Conservation (phyloP, 345 rosid species). For the Gossypium bickii region DNA sequence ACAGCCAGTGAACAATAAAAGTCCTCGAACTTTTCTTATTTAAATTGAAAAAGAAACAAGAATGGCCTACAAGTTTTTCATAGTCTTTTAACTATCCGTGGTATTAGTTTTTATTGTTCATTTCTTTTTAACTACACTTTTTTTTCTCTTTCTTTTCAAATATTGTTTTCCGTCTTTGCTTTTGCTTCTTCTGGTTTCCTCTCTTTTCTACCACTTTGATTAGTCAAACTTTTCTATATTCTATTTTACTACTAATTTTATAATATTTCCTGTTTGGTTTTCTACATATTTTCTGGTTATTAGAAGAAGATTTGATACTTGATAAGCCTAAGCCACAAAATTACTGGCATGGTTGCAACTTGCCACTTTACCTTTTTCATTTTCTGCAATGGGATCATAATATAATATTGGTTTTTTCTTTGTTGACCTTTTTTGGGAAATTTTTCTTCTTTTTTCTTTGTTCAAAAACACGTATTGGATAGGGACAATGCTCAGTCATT, state of each 20-base stretch:
- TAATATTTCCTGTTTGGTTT: constrained; percentile 15
- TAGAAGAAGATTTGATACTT: constrained; percentile 13
- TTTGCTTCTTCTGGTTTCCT: constrained; percentile 8
- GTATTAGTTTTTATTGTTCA: constrained; percentile 22
- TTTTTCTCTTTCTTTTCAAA: constrained; percentile 24
- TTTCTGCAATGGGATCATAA: constrained; percentile 4
- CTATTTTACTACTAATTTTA: background rate
- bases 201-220: background rate
- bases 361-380: constrained; percentile 3
- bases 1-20: constrained; percentile 33
- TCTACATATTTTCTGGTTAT: constrained; percentile 4
- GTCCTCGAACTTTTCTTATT: constrained; percentile 27
- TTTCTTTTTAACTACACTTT: constrained; percentile 21
- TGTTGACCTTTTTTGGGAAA: constrained; percentile 17
- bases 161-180: constrained; percentile 23
- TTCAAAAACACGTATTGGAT: constrained; percentile 19
- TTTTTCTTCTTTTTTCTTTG: too few species aligned
- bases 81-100: constrained; percentile 8
- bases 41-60: constrained; percentile 5
- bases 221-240: background rate
- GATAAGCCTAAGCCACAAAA: constrained; percentile 23
- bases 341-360: constrained; percentile 10
- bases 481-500: constrained; percentile 23
- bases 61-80: constrained; percentile 12
- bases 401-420: constrained; percentile 20